Evolutionary conservation across 2,329 filamentous ascomycete genomes (phyloP).

Genomic region (Daldinia sp.): DNA sequence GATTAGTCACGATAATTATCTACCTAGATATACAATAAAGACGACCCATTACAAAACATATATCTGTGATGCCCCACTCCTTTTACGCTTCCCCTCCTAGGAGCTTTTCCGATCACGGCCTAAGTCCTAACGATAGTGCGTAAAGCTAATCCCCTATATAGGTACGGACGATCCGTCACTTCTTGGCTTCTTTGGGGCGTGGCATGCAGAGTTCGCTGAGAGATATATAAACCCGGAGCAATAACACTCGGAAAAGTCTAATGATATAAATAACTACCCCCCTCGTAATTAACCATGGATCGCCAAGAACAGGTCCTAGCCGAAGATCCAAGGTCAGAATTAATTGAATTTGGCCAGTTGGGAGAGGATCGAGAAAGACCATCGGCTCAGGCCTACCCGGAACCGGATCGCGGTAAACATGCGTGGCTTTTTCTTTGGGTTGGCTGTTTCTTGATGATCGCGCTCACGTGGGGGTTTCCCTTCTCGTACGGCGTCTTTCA

Average conservation of each 20-base stretch:
- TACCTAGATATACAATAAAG: background rate
- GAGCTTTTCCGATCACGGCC: slow-evolving; percentile 19
- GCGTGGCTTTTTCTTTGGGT: slow-evolving; percentile 32
- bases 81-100: background rate
- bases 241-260: too few relatives aligned
- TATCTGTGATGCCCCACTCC: background rate
- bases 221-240: too few relatives aligned
- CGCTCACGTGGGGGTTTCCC: slow-evolving; percentile 26
- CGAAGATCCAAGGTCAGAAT: slow-evolving; percentile 8
- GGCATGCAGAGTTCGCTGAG: too few relatives aligned
- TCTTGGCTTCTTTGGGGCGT: background rate
- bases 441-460: slow-evolving; percentile 32
- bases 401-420: slow-evolving; percentile 28
- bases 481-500: slow-evolving; percentile 32
- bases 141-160: too few relatives aligned
- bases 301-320: background rate
- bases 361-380: slow-evolving; percentile 4
- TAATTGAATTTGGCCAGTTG: slow-evolving; percentile 5
- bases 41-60: background rate
- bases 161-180: background rate
- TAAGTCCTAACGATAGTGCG: background rate
- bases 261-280: background rate
- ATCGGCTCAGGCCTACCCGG: slow-evolving; percentile 17
- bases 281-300: background rate
- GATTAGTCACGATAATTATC: background rate